These are phyloP conservation scores for Heterobasidion annosum DNA, from an alignment of 1,284 basidiomycete genomes.

Conservation along the genomic window DNA sequence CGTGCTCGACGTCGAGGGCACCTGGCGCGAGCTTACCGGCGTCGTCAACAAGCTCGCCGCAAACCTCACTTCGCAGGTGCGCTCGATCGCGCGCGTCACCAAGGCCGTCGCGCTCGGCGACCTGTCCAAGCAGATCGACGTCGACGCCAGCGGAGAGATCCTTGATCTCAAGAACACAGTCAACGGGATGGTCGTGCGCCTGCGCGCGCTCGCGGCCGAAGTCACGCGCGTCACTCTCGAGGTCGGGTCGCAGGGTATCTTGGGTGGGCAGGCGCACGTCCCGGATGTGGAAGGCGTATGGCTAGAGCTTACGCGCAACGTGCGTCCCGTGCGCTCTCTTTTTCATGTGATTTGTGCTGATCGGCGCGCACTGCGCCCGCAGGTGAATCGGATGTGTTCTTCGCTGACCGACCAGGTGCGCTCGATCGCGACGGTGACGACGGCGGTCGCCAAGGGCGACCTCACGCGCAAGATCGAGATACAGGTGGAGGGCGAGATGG, in stretches of 20 bases:
- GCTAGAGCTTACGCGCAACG: slow-evolving; percentile 86
- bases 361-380: background rate
- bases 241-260: slow-evolving; percentile 85
- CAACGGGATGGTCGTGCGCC: slow-evolving; percentile 92
- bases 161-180: slow-evolving; percentile 97
- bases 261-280: slow-evolving; percentile 88
- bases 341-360: background rate
- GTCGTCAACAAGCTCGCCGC: slow-evolving; percentile 92
- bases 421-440: slow-evolving; percentile 87
- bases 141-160: slow-evolving; percentile 95
- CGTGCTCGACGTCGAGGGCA: slow-evolving; percentile 89
- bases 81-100: slow-evolving; percentile 93
- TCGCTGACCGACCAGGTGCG: slow-evolving; percentile 93
- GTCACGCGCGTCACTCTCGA: slow-evolving; percentile 94
- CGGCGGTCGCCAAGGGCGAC: slow-evolving; percentile 86
- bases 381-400: slow-evolving; percentile 92
- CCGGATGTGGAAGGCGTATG: slow-evolving; percentile 94
- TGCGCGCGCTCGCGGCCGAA: slow-evolving; percentile 88
- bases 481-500: slow-evolving; percentile 90
- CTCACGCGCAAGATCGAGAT: slow-evolving; percentile 87
- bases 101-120: slow-evolving; percentile 97
- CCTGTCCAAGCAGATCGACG: slow-evolving; percentile 92
- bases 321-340: slow-evolving; percentile 24
- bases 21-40: slow-evolving; percentile 85
- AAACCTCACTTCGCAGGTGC: slow-evolving; percentile 91